Evolutionary conservation across 2,329 filamentous ascomycete genomes (phyloP).

Genomic region (Pyrenochaeta sp.): DNA sequence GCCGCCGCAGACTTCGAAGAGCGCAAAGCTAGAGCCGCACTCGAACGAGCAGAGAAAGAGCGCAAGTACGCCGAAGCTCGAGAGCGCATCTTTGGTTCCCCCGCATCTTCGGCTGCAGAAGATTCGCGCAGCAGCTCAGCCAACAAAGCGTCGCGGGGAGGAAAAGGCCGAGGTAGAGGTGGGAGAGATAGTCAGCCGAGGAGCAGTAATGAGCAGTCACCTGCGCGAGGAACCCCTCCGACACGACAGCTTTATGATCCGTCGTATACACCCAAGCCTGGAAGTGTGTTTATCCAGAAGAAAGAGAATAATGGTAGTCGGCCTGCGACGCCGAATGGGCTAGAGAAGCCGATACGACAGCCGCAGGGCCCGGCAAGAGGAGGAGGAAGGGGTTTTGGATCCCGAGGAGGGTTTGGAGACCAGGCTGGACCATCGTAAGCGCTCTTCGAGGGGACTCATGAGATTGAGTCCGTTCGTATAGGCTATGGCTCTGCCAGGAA

Average conservation of each 20-base stretch:
- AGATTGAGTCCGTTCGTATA: no score
- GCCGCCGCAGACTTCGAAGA: conserved; percentile 75
- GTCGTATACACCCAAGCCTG: conserved; percentile 70
- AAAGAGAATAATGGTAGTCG: conserved; percentile 55
- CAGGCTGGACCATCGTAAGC: conserved; percentile 26
- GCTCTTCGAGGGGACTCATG: background rate
- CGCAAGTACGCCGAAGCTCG: conserved; percentile 87
- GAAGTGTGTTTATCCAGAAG: conserved; percentile 56
- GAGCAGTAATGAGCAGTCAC: conserved; percentile 47
- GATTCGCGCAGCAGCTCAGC: conserved; percentile 46
- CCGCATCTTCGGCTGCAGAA: conserved; percentile 43
- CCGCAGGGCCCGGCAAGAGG: conserved; percentile 79
- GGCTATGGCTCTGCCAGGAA: no score
- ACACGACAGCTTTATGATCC: conserved; percentile 79
- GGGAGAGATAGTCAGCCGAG: conserved; percentile 49
- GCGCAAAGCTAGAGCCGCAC: conserved; percentile 76
- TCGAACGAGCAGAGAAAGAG: conserved; percentile 87
- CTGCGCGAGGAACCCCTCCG: conserved; percentile 33
- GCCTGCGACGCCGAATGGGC: conserved; percentile 63
- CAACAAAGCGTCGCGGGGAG: conserved; percentile 38
- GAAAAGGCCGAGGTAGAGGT: conserved; percentile 48
- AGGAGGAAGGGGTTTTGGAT: conserved; percentile 78
- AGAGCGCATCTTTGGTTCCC: conserved; percentile 82
- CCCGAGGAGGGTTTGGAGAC: conserved; percentile 58
- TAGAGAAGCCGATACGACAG: conserved; percentile 73